These are phyloP conservation scores for Gaeumannomyces sp. DNA, from an alignment of 2,329 filamentous ascomycete species.

Conservation along the genomic window DNA sequence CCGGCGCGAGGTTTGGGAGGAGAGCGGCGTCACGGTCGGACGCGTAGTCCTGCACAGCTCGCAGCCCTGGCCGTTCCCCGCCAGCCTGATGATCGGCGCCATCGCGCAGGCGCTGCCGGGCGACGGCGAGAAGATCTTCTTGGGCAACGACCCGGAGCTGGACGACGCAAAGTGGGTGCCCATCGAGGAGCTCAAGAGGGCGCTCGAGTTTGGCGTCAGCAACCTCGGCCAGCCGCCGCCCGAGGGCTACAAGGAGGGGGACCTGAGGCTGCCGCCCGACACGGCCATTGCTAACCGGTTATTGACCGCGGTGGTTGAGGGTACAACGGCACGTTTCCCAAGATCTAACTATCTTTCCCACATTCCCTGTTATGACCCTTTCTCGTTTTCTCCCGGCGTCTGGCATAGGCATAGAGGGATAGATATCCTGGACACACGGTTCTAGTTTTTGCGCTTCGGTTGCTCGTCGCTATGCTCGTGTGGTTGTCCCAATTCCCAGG, in stretches of 20 bases:
- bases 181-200: slow-evolving; percentile 72
- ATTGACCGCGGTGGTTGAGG: slow-evolving; percentile 70
- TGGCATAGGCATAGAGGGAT: not conserved
- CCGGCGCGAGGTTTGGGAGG: slow-evolving; percentile 79
- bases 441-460: not conserved
- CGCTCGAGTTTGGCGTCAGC: slow-evolving; percentile 61
- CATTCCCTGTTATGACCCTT: not conserved
- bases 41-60: slow-evolving; percentile 76
- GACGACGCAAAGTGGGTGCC: slow-evolving; percentile 86
- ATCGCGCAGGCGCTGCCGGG: slow-evolving; percentile 77
- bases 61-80: slow-evolving; percentile 83
- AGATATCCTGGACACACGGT: not conserved
- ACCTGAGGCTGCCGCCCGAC: slow-evolving; percentile 70
- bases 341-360: slow-evolving; percentile 35
- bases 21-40: slow-evolving; percentile 69
- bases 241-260: slow-evolving; percentile 67
- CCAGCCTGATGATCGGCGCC: slow-evolving; percentile 79
- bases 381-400: not conserved
- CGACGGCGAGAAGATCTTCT: slow-evolving; percentile 68
- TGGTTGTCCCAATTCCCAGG: not conserved
- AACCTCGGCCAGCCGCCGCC: slow-evolving; percentile 59
- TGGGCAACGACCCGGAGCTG: slow-evolving; percentile 86
- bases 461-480: too few species aligned
- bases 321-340: slow-evolving; percentile 53
- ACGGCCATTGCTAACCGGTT: slow-evolving; percentile 93